Percentiles rank a stretch among this genome's conserved stretches.
Conservation (phyloP, 2,329 filamentous ascomycete genomes). For the Nothophaeocryptopus gaeumannii region DNA sequence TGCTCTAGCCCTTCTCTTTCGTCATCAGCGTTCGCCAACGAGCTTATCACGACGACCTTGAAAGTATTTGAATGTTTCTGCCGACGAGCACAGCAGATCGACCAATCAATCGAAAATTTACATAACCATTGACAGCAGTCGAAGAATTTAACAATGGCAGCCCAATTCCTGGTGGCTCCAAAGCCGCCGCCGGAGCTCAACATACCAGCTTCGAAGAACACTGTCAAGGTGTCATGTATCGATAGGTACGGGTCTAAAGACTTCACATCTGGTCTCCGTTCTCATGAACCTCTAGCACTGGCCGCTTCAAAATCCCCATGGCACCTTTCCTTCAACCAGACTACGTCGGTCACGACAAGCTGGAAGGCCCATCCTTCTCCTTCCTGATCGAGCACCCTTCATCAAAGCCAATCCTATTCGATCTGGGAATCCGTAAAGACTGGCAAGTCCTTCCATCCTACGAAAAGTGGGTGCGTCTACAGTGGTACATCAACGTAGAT, state of each 20-base stretch:
- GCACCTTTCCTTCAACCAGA: conserved; percentile 38
- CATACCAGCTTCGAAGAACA: conserved; percentile 32
- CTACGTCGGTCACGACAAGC: conserved; percentile 38
- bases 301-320: conserved; percentile 33
- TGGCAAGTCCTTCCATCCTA: conserved; percentile 40
- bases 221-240: conserved; percentile 37
- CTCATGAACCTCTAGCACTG: too few relatives aligned
- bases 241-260: too few relatives aligned
- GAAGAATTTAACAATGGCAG: conserved; percentile 15
- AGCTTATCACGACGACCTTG: too few relatives aligned
- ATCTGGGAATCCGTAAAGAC: conserved; percentile 49
- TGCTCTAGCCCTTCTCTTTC: too few relatives aligned
- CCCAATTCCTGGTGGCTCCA: conserved; percentile 20
- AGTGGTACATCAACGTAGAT: conserved; percentile 40
- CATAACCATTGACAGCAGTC: too few relatives aligned
- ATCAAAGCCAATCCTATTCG: conserved; percentile 45
- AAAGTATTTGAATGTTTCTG: too few relatives aligned
- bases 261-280: too few relatives aligned
- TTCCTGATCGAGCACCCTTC: conserved; percentile 51
- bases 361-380: conserved; percentile 43
- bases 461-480: conserved; percentile 31
- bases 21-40: too few relatives aligned
- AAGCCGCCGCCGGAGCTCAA: conserved; percentile 34
- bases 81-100: too few relatives aligned
- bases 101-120: too few relatives aligned